Evolutionary conservation across 768 basidiomycete species (phyloP).

Genomic region (Tulasnella calospora): DNA sequence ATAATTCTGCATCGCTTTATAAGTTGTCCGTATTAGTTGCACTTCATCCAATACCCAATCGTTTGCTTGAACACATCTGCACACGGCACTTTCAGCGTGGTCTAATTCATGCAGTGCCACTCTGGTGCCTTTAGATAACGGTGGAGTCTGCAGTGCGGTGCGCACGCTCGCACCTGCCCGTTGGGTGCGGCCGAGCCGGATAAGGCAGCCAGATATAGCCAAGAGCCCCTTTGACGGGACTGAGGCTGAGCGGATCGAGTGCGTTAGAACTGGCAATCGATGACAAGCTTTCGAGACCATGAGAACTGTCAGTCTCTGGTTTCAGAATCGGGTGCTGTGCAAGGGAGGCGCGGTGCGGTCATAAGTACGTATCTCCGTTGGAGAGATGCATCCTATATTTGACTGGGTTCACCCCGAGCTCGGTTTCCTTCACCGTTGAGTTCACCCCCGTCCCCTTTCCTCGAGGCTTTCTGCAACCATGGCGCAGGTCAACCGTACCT

Average conservation of each 20-base stretch:
- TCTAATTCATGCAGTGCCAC: neutral
- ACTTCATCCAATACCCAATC: neutral
- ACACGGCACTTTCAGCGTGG: neutral
- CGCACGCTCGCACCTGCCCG: neutral
- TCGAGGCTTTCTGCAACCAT: neutral
- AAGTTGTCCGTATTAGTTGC: neutral
- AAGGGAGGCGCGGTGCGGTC: neutral
- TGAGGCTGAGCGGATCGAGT: neutral
- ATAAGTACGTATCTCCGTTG: neutral
- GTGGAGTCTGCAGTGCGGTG: neutral
- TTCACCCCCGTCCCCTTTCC: neutral
- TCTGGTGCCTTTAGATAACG: neutral
- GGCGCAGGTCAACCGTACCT: slow-evolving; percentile 51
- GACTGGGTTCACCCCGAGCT: neutral
- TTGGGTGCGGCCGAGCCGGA: neutral
- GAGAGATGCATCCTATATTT: neutral
- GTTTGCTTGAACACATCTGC: neutral
- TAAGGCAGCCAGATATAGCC: neutral
- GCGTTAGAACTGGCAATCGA: neutral
- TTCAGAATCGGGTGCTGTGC: neutral
- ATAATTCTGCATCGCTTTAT: neutral
- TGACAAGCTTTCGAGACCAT: neutral
- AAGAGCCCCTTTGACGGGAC: neutral
- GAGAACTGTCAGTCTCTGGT: neutral
- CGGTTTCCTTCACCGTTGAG: neutral